These are phyloP conservation scores for Phyllosticta capitalensis DNA, from an alignment of 2,329 filamentous ascomycete genomes.

Conservation along the genomic window DNA sequence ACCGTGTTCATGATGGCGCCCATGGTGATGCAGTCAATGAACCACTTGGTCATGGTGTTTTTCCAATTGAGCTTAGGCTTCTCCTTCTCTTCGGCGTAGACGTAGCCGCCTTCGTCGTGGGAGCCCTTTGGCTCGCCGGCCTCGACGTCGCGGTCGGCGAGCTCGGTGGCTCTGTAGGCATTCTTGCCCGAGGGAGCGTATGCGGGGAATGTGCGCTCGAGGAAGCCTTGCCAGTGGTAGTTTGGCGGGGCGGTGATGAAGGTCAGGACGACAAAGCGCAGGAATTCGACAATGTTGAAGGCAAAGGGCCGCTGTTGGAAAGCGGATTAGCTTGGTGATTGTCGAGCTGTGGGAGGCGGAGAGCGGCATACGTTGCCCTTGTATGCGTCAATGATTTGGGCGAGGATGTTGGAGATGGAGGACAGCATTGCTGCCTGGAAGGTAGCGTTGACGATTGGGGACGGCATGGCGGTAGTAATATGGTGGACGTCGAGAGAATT, in stretches of 20 bases:
- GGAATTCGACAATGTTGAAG: conserved; percentile 28
- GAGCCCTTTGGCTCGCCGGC: conserved; percentile 18
- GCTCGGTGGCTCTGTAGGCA: conserved; percentile 19
- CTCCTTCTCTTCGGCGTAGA: conserved; percentile 18
- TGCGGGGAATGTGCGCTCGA: conserved; percentile 67
- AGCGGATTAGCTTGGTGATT: conserved; percentile 5
- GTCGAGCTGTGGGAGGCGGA: background rate
- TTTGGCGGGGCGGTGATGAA: conserved; percentile 69
- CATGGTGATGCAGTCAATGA: conserved; percentile 56
- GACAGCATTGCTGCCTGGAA: conserved; percentile 24
- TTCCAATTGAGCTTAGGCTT: conserved; percentile 21
- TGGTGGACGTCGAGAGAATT: background rate
- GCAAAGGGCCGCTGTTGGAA: conserved; percentile 20
- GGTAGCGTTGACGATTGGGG: conserved; percentile 14
- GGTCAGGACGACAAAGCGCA: conserved; percentile 48
- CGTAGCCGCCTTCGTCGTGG: conserved; percentile 6
- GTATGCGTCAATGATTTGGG: conserved; percentile 28
- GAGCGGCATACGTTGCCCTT: conserved; percentile 16
- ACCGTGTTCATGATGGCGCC: conserved; percentile 57
- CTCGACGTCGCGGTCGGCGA: conserved; percentile 13
- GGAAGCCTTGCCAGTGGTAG: conserved; percentile 72
- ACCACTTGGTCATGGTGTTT: conserved; percentile 59
- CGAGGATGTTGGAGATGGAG: conserved; percentile 29
- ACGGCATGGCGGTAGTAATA: conserved; percentile 23
- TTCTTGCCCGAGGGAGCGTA: conserved; percentile 20